Evolutionary conservation across 441 rosid species (phyloP).

Genomic region (Gossypium gossypioides): DNA sequence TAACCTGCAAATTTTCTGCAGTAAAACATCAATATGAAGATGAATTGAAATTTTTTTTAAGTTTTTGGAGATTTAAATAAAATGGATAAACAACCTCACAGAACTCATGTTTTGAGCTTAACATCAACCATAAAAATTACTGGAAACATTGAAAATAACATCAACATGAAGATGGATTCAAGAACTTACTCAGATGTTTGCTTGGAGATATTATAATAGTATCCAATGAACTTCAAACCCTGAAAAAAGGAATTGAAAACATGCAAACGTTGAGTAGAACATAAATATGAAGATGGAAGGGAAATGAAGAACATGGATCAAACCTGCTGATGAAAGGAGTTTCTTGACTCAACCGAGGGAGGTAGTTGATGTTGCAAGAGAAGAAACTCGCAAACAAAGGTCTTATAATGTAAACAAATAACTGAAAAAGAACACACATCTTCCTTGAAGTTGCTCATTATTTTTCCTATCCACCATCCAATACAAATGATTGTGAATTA

Average conservation of each 20-base stretch:
- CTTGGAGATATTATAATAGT: background rate
- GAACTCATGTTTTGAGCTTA: background rate
- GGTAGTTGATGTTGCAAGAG: background rate
- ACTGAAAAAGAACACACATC: background rate
- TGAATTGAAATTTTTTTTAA: too few relatives aligned
- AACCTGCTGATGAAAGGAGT: background rate
- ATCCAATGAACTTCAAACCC: background rate
- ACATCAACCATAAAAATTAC: background rate
- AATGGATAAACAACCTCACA: background rate
- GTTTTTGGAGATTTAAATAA: background rate
- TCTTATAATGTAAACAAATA: conserved; percentile 9
- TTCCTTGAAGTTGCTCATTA: background rate
- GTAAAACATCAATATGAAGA: background rate
- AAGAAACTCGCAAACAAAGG: background rate
- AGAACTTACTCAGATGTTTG: background rate
- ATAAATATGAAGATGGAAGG: background rate
- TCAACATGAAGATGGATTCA: background rate
- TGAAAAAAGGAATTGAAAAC: background rate
- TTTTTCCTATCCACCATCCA: background rate
- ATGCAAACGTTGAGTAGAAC: background rate
- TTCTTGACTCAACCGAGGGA: background rate
- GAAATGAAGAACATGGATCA: background rate
- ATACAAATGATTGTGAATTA: background rate
- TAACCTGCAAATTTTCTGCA: background rate
- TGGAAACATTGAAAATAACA: background rate